Percentiles rank a stretch among this genome's conserved stretches.
These are phyloP conservation scores for Trichoderma hamatum DNA, from an alignment of 2,329 filamentous ascomycete species.

Conservation along the genomic window DNA sequence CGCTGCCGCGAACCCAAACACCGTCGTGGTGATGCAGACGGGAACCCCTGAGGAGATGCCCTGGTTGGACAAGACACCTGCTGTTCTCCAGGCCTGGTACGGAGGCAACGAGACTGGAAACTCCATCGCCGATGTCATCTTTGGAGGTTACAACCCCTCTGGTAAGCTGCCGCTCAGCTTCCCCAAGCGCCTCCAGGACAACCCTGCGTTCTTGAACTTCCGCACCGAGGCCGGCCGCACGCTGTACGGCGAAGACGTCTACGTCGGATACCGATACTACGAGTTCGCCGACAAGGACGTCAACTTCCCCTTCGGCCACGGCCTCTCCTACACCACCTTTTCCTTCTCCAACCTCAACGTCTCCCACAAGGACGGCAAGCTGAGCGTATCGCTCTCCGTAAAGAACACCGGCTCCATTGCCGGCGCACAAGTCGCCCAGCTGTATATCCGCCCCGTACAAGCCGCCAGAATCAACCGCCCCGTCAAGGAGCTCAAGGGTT, in stretches of 20 bases:
- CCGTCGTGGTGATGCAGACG: slow-evolving; percentile 75
- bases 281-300: slow-evolving; percentile 68
- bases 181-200: slow-evolving; percentile 68
- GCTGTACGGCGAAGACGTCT: slow-evolving; percentile 79
- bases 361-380: slow-evolving; percentile 49
- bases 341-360: slow-evolving; percentile 54
- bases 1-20: slow-evolving; percentile 66
- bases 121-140: slow-evolving; percentile 75
- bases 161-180: slow-evolving; percentile 77
- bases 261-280: slow-evolving; percentile 80
- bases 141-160: slow-evolving; percentile 73
- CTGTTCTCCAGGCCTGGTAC: slow-evolving; percentile 79
- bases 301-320: slow-evolving; percentile 78
- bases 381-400: slow-evolving; percentile 55
- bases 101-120: slow-evolving; percentile 86
- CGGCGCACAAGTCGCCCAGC: slow-evolving; percentile 60
- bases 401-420: slow-evolving; percentile 61
- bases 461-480: slow-evolving; percentile 58
- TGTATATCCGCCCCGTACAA: slow-evolving; percentile 58
- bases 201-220: slow-evolving; percentile 77
- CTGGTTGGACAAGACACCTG: slow-evolving; percentile 60
- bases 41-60: slow-evolving; percentile 76
- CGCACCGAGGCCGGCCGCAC: slow-evolving; percentile 69
- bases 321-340: slow-evolving; percentile 77
- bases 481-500: slow-evolving; percentile 66